Conservation (phyloP, 192 early-diverging fungal species). For the Coemansia sp. region DNA sequence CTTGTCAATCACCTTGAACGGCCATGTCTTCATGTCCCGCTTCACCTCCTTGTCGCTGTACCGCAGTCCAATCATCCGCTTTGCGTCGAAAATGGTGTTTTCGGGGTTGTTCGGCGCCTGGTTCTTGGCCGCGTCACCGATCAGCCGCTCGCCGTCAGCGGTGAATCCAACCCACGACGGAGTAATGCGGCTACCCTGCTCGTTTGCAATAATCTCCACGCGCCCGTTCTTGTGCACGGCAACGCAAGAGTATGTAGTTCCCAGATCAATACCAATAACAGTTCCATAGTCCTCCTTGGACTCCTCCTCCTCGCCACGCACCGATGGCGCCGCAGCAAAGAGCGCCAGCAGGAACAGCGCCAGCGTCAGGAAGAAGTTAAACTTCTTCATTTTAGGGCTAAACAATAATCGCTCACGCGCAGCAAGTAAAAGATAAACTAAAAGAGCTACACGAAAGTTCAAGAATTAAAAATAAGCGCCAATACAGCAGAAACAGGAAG, state of each 20-base stretch:
- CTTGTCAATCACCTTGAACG: slow-evolving; percentile 85
- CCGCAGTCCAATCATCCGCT: slow-evolving; percentile 87
- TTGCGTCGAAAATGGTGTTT: slow-evolving; percentile 93
- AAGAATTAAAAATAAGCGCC: slow-evolving; percentile 1
- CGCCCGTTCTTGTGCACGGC: slow-evolving; percentile 90
- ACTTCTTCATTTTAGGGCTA: slow-evolving; percentile 37
- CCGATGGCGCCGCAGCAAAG: slow-evolving; percentile 35
- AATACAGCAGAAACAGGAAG: slow-evolving; percentile 9
- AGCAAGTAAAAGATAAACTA: slow-evolving; percentile 11
- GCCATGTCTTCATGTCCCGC: slow-evolving; percentile 92
- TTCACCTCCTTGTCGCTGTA: slow-evolving; percentile 90
- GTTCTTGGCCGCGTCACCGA: slow-evolving; percentile 96
- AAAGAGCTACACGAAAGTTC: neutral
- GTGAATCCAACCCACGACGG: slow-evolving; percentile 94
- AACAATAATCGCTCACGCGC: slow-evolving; percentile 8
- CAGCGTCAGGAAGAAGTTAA: slow-evolving; percentile 50
- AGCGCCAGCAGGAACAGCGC: slow-evolving; percentile 45
- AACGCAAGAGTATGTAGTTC: slow-evolving; percentile 92
- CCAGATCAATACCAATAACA: slow-evolving; percentile 94
- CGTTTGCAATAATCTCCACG: slow-evolving; percentile 98
- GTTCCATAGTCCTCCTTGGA: slow-evolving; percentile 53
- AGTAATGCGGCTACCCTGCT: slow-evolving; percentile 93
- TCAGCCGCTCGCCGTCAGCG: slow-evolving; percentile 80
- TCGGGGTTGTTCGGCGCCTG: slow-evolving; percentile 84
- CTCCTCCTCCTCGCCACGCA: slow-evolving; percentile 42